A percentile compares a stretch with the other conserved stretches of the same genome.
Evolutionary conservation across 2,329 filamentous ascomycete species (phyloP).

Genomic region (Mariannaea elegans): DNA sequence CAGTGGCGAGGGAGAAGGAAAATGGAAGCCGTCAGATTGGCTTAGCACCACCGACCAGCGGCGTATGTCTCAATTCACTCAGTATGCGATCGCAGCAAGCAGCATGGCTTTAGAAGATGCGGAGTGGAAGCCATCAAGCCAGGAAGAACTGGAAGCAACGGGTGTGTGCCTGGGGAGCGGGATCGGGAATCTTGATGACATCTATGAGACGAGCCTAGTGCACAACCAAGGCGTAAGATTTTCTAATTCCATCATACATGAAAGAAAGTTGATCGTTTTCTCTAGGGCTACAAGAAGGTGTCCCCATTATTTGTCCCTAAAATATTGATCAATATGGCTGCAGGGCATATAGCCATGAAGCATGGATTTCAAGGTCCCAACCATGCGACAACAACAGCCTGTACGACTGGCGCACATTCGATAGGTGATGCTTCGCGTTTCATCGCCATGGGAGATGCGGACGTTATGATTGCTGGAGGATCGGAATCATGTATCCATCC

Average conservation of each 20-base stretch:
- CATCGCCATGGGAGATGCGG: constrained; percentile 88
- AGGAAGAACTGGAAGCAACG: constrained; percentile 75
- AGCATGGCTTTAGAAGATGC: constrained; percentile 88
- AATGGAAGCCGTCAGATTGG: constrained; percentile 66
- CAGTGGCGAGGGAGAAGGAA: constrained; percentile 47
- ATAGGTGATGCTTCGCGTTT: constrained; percentile 94
- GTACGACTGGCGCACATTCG: constrained; percentile 94
- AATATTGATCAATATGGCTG: constrained; percentile 92
- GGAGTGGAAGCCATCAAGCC: constrained; percentile 71
- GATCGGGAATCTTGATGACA: constrained; percentile 92
- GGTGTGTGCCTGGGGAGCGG: constrained; percentile 95
- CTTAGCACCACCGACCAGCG: constrained; percentile 65
- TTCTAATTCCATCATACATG: too few species aligned
- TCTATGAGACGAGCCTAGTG: constrained; percentile 82
- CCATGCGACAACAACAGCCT: constrained; percentile 91
- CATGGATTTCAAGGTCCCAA: constrained; percentile 91
- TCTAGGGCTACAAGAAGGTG: constrained; percentile 88
- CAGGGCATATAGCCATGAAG: constrained; percentile 93
- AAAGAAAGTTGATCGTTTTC: constrained; percentile 20
- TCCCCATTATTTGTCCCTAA: constrained; percentile 94
- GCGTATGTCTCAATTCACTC: constrained; percentile 89
- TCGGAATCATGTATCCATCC: constrained; percentile 97
- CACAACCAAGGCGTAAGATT: constrained; percentile 75
- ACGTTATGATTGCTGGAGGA: constrained; percentile 96
- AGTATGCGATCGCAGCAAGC: constrained; percentile 88